A percentile compares a stretch with the other conserved stretches of the same genome.
phyloP scores from a whole-genome alignment of 352 stramenopile species.

The Phytophthora ohioensis region DNA sequence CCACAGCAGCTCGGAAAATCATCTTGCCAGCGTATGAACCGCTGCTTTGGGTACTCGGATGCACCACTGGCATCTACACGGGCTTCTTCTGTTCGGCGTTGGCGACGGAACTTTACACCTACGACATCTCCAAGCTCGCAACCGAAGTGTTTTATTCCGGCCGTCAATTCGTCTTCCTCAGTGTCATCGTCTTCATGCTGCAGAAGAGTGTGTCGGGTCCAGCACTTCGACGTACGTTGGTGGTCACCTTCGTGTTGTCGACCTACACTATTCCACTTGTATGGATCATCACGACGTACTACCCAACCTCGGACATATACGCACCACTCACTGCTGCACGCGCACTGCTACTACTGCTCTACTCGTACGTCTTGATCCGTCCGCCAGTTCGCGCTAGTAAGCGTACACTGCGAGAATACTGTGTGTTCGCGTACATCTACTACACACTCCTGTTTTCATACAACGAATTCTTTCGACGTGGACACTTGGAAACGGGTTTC shows the following conservation, averaged over 20 bases:
- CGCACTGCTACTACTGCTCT: slow-evolving; percentile 48
- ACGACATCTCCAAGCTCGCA: slow-evolving; percentile 59
- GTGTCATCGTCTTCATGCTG: slow-evolving; percentile 71
- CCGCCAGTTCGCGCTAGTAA: slow-evolving; percentile 58
- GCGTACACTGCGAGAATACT: slow-evolving; percentile 61
- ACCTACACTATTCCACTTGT: slow-evolving; percentile 60
- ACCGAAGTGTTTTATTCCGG: slow-evolving; percentile 68
- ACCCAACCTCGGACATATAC: slow-evolving; percentile 47
- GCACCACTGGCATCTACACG: slow-evolving; percentile 57
- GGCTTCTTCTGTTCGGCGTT: slow-evolving; percentile 55
- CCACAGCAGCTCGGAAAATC: slow-evolving; percentile 59
- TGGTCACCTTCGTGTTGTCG: slow-evolving; percentile 54
- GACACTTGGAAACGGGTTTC: slow-evolving; percentile 60
- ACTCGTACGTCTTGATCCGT: slow-evolving; percentile 61
- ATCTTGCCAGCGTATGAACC: slow-evolving; percentile 72
- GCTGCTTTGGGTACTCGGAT: slow-evolving; percentile 56
- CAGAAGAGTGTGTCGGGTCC: slow-evolving; percentile 65
- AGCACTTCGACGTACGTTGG: slow-evolving; percentile 51
- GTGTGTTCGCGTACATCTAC: slow-evolving; percentile 61
- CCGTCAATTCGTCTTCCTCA: slow-evolving; percentile 70
- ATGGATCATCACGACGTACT: slow-evolving; percentile 49
- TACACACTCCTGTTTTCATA: slow-evolving; percentile 60
- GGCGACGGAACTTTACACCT: slow-evolving; percentile 53
- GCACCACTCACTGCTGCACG: slow-evolving; percentile 45
- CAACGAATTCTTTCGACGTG: slow-evolving; percentile 61